A percentile compares a stretch with the other conserved stretches of the same genome.
phyloP scores from a whole-genome alignment of 1,284 basidiomycete species.

The Sporisorium iseilematis-ciliati region DNA sequence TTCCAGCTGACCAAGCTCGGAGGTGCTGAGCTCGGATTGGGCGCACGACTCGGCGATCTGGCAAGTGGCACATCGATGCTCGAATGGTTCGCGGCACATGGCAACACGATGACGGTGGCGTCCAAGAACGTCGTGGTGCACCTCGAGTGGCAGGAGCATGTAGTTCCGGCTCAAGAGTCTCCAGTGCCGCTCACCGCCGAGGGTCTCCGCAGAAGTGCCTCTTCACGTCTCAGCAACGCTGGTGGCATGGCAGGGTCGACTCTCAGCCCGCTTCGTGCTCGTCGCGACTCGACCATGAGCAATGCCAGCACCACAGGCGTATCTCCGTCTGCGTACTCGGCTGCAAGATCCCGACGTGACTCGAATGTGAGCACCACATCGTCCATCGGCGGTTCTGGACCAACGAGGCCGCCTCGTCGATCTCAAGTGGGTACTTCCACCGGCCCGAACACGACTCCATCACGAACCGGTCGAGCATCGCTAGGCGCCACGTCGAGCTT shows the following conservation, averaged over 20 bases:
- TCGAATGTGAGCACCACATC: constrained; percentile 51
- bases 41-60: constrained; percentile 43
- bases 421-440: constrained; percentile 16
- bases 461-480: constrained; percentile 29
- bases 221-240: constrained; percentile 34
- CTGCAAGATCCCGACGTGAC: constrained; percentile 33
- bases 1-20: constrained; percentile 86
- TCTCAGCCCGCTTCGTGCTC: constrained; percentile 40
- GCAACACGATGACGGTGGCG: constrained; percentile 88
- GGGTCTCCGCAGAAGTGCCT: constrained; percentile 31
- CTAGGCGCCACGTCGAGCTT: constrained; percentile 15
- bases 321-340: constrained; percentile 7
- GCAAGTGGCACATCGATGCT: constrained; percentile 52
- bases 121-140: constrained; percentile 88
- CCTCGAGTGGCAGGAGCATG: constrained; percentile 84
- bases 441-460: constrained; percentile 9
- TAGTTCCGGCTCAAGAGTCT: constrained; percentile 43
- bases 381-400: constrained; percentile 23
- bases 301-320: constrained; percentile 29
- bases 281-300: constrained; percentile 52
- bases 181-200: constrained; percentile 27
- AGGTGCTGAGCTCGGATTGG: constrained; percentile 62
- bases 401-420: constrained; percentile 27
- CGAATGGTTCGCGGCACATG: constrained; percentile 85
- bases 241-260: constrained; percentile 12